Percentiles rank a stretch among this genome's conserved stretches.
Conservation (phyloP, 345 rosid species). For the Psidium guajava region DNA sequence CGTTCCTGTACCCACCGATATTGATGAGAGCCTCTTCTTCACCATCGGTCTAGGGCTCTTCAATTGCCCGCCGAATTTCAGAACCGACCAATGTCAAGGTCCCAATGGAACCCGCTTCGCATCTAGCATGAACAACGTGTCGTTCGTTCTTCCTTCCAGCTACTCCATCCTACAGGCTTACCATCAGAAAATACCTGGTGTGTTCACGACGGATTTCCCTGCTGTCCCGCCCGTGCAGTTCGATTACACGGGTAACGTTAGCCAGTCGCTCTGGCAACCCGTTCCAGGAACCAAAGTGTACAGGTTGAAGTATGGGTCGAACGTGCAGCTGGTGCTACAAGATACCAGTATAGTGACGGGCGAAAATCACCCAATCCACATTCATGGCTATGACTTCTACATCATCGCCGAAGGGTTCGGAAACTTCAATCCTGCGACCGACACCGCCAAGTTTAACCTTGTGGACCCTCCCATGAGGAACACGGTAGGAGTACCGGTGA, state of each 20-base stretch:
- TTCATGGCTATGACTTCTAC: conserved; percentile 90
- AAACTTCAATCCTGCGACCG: conserved; percentile 56
- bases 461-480: conserved; percentile 83
- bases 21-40: conserved; percentile 62
- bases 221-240: conserved; percentile 48
- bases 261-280: conserved; percentile 56
- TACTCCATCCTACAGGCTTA: conserved; percentile 58
- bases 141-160: conserved; percentile 56
- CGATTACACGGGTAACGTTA: conserved; percentile 79
- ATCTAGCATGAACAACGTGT: conserved; percentile 77
- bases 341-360: conserved; percentile 67
- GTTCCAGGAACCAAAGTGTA: conserved; percentile 50
- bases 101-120: conserved; percentile 81
- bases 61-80: conserved; percentile 48
- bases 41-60: conserved; percentile 69
- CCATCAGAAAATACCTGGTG: conserved; percentile 39
- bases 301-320: conserved; percentile 52
- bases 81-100: conserved; percentile 45
- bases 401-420: conserved; percentile 74
- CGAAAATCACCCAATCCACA: conserved; percentile 80
- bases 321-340: conserved; percentile 72
- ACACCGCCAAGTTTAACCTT: conserved; percentile 59
- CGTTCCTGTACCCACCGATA: conserved; percentile 47
- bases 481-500: conserved; percentile 60
- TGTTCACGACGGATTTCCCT: conserved; percentile 75